Conservation (phyloP, 2,329 filamentous ascomycete genomes). For the Colletotrichum cereale region DNA sequence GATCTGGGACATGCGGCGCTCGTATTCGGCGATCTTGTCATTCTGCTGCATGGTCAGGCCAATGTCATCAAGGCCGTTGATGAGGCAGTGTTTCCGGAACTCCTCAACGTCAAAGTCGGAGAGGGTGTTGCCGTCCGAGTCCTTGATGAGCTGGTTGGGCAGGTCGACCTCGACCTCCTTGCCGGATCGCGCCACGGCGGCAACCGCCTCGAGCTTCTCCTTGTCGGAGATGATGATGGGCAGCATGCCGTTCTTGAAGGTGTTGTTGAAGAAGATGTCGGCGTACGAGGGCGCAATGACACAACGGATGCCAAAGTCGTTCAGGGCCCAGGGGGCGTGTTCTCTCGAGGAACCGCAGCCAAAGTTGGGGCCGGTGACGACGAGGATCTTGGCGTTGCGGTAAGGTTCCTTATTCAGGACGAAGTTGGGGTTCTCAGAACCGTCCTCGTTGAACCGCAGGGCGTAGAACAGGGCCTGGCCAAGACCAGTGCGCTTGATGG, state of each 20-base stretch:
- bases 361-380: slow-evolving; percentile 93
- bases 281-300: slow-evolving; percentile 89
- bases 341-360: slow-evolving; percentile 94
- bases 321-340: slow-evolving; percentile 95
- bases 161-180: slow-evolving; percentile 92
- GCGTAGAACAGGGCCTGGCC: slow-evolving; percentile 89
- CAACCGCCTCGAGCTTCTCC: slow-evolving; percentile 75
- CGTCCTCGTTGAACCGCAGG: slow-evolving; percentile 81
- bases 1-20: slow-evolving; percentile 79
- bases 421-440: slow-evolving; percentile 82
- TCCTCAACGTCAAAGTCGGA: slow-evolving; percentile 88
- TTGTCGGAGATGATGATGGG: slow-evolving; percentile 82
- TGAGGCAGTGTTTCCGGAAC: slow-evolving; percentile 93
- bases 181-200: slow-evolving; percentile 81
- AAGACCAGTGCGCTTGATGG: slow-evolving; percentile 96
- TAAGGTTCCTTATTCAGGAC: slow-evolving; percentile 93
- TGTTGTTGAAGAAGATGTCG: slow-evolving; percentile 99
- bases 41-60: slow-evolving; percentile 93
- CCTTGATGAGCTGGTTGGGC: slow-evolving; percentile 84
- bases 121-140: slow-evolving; percentile 78
- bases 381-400: slow-evolving; percentile 86
- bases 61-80: slow-evolving; percentile 96
- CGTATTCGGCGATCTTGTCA: slow-evolving; percentile 87
- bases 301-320: slow-evolving; percentile 96
- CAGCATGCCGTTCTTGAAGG: slow-evolving; percentile 99